phyloP scores from a whole-genome alignment of 2,329 filamentous ascomycete species.

The Sclerotinia trifoliorum region DNA sequence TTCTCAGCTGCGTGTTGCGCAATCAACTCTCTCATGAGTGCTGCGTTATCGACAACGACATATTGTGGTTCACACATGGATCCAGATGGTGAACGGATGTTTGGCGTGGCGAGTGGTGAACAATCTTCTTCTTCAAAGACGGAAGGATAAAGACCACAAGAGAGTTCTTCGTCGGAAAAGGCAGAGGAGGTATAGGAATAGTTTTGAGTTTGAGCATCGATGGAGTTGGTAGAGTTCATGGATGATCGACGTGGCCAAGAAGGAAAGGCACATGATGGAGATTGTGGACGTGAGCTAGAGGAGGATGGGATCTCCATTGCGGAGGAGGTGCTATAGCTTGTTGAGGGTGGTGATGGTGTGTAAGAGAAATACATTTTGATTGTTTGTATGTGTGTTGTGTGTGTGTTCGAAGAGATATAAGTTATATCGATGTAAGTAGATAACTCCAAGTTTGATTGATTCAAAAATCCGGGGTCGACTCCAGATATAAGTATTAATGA shows the following conservation, averaged over 20 bases:
- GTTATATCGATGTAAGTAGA: background rate
- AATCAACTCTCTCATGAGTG: conserved; percentile 36
- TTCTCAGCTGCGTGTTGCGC: conserved; percentile 37
- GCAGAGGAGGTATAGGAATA: conserved; percentile 32
- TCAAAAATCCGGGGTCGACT: conserved; percentile 1
- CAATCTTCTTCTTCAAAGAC: conserved; percentile 51
- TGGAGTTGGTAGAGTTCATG: conserved; percentile 40
- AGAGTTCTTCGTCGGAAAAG: conserved; percentile 54
- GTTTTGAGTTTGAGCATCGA: conserved; percentile 28
- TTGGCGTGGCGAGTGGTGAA: conserved; percentile 42
- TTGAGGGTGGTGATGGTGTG: conserved; percentile 34
- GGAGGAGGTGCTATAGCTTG: conserved; percentile 30
- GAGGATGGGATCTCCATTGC: conserved; percentile 36
- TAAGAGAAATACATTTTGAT: conserved; percentile 36
- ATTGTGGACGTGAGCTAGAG: conserved; percentile 30
- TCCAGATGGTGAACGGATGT: conserved; percentile 31
- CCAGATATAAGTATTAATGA: conserved; percentile 5
- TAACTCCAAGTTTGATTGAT: background rate
- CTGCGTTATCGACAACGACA: conserved; percentile 35
- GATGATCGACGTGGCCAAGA: conserved; percentile 58
- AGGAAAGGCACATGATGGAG: conserved; percentile 52
- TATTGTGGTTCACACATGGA: conserved; percentile 29
- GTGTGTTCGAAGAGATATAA: background rate
- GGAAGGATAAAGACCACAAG: conserved; percentile 52
- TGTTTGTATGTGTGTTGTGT: background rate